phyloP scores from a whole-genome alignment of 1,284 basidiomycete genomes.

The Heterobasidion parviporum region DNA sequence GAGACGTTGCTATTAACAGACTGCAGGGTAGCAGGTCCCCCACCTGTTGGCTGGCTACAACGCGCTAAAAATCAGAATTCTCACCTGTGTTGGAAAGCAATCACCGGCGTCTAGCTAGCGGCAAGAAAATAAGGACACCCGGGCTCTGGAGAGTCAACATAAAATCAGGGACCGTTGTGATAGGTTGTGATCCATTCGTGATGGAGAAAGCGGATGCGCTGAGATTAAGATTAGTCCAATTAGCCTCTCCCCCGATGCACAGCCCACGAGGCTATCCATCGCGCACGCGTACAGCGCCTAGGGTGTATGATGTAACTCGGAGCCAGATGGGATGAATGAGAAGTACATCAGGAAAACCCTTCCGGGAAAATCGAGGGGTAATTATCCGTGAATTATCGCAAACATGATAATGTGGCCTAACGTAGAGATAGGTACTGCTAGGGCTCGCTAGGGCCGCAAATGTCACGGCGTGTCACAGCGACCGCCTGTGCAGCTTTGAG shows the following conservation, averaged over 20 bases:
- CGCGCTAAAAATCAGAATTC: not conserved
- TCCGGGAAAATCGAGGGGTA: too few relatives aligned
- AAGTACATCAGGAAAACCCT: too few relatives aligned
- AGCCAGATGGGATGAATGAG: too few relatives aligned
- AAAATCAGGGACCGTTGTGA: not conserved
- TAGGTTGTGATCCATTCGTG: too few relatives aligned
- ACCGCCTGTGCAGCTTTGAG: too few relatives aligned
- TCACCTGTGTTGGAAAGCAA: not conserved
- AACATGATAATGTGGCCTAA: too few relatives aligned
- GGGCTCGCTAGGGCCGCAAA: too few relatives aligned
- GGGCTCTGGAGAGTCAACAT: not conserved
- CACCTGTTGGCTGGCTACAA: too few relatives aligned
- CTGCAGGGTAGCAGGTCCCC: too few relatives aligned
- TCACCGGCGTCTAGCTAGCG: not conserved
- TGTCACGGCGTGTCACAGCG: too few relatives aligned
- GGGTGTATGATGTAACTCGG: not conserved
- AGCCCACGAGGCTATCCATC: not conserved
- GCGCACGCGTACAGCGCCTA: not conserved
- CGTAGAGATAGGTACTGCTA: too few relatives aligned
- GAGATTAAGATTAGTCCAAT: not conserved
- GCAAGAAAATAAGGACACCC: not conserved
- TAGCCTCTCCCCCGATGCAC: not conserved
- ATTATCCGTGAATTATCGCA: too few relatives aligned
- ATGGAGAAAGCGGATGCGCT: not conserved
- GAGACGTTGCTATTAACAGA: not conserved